Evolutionary conservation across 371 early-diverging fungal genomes (phyloP).

Genomic region (Lichtheimia ornata): DNA sequence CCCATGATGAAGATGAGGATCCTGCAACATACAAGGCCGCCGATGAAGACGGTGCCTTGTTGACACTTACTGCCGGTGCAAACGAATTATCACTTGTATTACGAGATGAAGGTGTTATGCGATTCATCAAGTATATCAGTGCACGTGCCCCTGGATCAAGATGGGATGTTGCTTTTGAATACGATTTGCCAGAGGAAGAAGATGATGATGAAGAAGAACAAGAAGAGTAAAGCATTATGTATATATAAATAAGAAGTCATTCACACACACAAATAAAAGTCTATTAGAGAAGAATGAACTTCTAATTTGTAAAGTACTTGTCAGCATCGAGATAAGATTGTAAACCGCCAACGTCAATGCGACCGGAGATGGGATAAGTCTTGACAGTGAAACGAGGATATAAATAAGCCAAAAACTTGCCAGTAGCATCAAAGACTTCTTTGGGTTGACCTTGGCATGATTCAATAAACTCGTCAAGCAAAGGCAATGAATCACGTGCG

Average conservation of each 20-base stretch:
- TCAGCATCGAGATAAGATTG: slow-evolving; percentile 55
- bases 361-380: slow-evolving; percentile 51
- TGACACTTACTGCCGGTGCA: slow-evolving; percentile 64
- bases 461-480: slow-evolving; percentile 47
- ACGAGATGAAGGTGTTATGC: slow-evolving; percentile 71
- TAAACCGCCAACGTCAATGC: slow-evolving; percentile 68
- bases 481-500: slow-evolving; percentile 23
- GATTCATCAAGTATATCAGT: slow-evolving; percentile 78
- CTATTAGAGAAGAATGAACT: background rate
- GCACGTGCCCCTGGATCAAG: slow-evolving; percentile 67
- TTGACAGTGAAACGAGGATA: slow-evolving; percentile 42
- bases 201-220: slow-evolving; percentile 20
- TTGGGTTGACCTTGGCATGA: slow-evolving; percentile 33
- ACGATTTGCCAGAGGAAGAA: slow-evolving; percentile 41
- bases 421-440: slow-evolving; percentile 63
- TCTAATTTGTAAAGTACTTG: slow-evolving; percentile 34
- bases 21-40: slow-evolving; percentile 67
- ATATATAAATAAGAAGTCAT: background rate
- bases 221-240: background rate
- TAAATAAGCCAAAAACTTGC: slow-evolving; percentile 56
- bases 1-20: slow-evolving; percentile 67
- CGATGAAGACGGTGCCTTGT: slow-evolving; percentile 67
- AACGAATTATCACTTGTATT: slow-evolving; percentile 69
- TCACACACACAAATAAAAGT: background rate
- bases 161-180: slow-evolving; percentile 80